Percentiles rank a stretch among this genome's conserved stretches.
phyloP scores from a whole-genome alignment of 352 stramenopile genomes.

The Pythium utonaiense region DNA sequence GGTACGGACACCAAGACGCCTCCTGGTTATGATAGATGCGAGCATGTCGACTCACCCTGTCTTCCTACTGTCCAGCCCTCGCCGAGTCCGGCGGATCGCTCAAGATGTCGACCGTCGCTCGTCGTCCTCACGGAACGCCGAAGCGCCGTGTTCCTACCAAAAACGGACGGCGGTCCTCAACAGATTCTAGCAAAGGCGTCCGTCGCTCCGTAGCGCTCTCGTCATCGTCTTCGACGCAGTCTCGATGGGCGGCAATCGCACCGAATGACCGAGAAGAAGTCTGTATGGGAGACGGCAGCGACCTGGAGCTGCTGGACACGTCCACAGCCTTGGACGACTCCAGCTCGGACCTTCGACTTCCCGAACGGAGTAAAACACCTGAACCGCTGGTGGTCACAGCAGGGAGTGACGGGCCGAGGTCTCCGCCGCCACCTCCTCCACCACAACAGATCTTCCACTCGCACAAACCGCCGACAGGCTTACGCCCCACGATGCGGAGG shows the following conservation, averaged over 20 bases:
- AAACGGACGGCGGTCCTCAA: conserved; percentile 37
- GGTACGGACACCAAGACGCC: conserved; percentile 6
- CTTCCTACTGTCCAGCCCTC: conserved; percentile 25
- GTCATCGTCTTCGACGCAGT: conserved; percentile 1
- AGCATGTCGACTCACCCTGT: neutral
- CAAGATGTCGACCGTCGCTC: conserved; percentile 32
- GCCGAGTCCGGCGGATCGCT: conserved; percentile 56
- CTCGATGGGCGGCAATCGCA: conserved; percentile 48
- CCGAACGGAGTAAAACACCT: conserved; percentile 44
- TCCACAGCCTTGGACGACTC: conserved; percentile 40
- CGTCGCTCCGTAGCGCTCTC: neutral
- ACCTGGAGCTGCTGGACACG: conserved; percentile 48
- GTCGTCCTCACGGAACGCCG: conserved; percentile 32
- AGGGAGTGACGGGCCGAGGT: neutral
- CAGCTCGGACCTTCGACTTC: conserved; percentile 43
- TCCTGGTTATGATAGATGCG: too few species aligned
- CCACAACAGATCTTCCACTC: conserved; percentile 2
- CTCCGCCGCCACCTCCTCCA: neutral
- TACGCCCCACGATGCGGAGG: conserved; percentile 4
- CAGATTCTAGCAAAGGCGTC: conserved; percentile 20
- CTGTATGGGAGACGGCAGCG: conserved; percentile 23
- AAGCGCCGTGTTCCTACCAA: conserved; percentile 46
- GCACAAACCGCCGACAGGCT: neutral
- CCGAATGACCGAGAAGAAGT: conserved; percentile 39
- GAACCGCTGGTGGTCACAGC: conserved; percentile 1